Evolutionary conservation across 2,329 filamentous ascomycete species (phyloP), one percentile per base, ranked within the genome.

Genomic region (Blumeria hordei): DNA sequence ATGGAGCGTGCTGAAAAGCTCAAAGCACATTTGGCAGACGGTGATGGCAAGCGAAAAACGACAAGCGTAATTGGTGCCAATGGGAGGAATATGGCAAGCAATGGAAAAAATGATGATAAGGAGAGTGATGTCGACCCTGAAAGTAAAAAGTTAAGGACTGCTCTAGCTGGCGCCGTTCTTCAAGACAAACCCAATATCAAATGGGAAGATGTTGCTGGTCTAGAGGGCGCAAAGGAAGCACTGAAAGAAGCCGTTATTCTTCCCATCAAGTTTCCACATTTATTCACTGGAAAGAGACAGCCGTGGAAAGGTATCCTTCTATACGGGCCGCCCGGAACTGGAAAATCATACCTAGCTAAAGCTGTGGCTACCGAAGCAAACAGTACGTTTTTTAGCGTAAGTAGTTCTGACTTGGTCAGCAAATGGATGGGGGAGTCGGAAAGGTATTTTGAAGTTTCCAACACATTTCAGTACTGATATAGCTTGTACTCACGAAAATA

Each of bases 361-460:
- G 92, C 92, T 2, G 90, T 98, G 53, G 92, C 92, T 54, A 98
- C 92, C 16, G 92, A 98, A 70, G 92, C 92, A 57, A 96, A 98
- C 69, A 95, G 88, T 69, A 96, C 92, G 3, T 98, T 98, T 67
- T 98, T 98, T 76, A 95, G 88, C 65, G 90, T 98, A 61, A 94
- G 86, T 70, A 94, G 86, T 74, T 94, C 87, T 66, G 92, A 98
- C 67, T 69, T 98, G 68, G 92, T 98, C 58, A 94, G 87, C 68
- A 98, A 98, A 67, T 98, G 92, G 92, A 98, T 98, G 92, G 92
- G 92, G 72, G 92, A 98, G 70, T 93, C 85, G 74, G 92, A 98
- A 78, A 80, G 88, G 86, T 93, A 71, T 52, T 74, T 62, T 18
- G 32, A 35, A 11, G 14, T 18, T 8, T n/a, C n/a, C 14, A 28